These are phyloP conservation scores for Scedosporium dehoogii DNA, from an alignment of 2,329 filamentous ascomycete genomes.

Conservation along the genomic window DNA sequence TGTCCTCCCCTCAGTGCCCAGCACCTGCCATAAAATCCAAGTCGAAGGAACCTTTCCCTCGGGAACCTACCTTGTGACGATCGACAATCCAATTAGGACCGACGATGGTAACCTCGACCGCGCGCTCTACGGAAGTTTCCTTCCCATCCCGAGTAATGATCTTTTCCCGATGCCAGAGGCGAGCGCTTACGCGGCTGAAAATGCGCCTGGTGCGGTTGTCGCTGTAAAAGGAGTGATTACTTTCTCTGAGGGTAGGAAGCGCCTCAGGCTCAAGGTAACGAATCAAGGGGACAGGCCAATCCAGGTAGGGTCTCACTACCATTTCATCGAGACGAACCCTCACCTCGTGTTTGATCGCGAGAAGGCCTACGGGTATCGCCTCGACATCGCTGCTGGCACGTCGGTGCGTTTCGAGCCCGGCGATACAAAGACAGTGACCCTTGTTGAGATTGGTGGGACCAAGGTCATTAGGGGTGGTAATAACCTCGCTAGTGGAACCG, in stretches of 20 bases:
- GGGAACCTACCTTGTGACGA: constrained; percentile 89
- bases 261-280: constrained; percentile 66
- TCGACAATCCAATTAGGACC: constrained; percentile 78
- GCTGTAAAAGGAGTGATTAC: constrained; percentile 56
- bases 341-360: constrained; percentile 79
- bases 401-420: constrained; percentile 91
- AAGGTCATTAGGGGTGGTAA: constrained; percentile 80
- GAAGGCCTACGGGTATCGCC: constrained; percentile 70
- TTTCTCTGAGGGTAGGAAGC: constrained; percentile 64
- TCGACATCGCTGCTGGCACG: constrained; percentile 86
- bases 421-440: constrained; percentile 77
- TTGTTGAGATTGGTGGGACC: constrained; percentile 80
- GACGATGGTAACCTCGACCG: constrained; percentile 81
- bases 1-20: constrained; percentile 72
- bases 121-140: constrained; percentile 83
- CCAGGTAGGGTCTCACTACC: constrained; percentile 91
- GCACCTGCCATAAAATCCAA: constrained; percentile 74
- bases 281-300: constrained; percentile 85
- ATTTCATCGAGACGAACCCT: constrained; percentile 92
- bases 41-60: constrained; percentile 89
- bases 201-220: constrained; percentile 72
- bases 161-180: constrained; percentile 57
- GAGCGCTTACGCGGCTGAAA: constrained; percentile 55
- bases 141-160: constrained; percentile 63
- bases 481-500: constrained; percentile 59